Conservation (phyloP, 2,329 filamentous ascomycete species). For the Fusarium burgessii region DNA sequence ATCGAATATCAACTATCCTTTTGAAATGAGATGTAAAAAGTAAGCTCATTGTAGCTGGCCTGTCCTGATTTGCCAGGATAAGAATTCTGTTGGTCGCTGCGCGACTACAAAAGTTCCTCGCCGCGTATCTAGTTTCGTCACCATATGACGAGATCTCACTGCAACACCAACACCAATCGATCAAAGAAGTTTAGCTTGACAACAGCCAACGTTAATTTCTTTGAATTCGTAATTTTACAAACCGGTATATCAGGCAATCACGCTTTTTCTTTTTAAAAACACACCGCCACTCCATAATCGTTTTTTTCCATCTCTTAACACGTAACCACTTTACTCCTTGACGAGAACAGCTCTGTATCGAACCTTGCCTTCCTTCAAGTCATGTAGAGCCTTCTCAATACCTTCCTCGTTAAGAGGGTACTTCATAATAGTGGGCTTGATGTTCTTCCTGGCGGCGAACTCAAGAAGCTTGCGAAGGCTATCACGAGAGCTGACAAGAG, state of each 20-base stretch:
- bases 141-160: not conserved
- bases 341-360: conserved; percentile 48
- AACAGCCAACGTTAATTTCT: not conserved
- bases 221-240: not conserved
- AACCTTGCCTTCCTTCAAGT: conserved; percentile 51
- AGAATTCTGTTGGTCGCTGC: too few relatives aligned
- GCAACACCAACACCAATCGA: not conserved
- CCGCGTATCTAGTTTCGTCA: not conserved
- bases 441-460: conserved; percentile 46
- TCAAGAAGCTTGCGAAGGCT: conserved; percentile 41
- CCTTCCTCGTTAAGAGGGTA: conserved; percentile 49
- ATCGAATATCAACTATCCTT: not conserved
- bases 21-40: not conserved
- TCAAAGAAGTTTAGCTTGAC: not conserved
- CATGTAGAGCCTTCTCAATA: conserved; percentile 51
- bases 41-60: not conserved
- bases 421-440: conserved; percentile 47
- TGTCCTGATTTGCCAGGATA: not conserved
- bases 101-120: not conserved
- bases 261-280: not conserved
- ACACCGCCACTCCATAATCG: not conserved
- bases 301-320: not conserved
- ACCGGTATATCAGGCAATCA: not conserved
- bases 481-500: conserved; percentile 29
- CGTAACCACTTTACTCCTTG: conserved; percentile 13